Base-by-base conservation (phyloP, 192 early-diverging fungal genomes). In the Backusella mclennaniae region DNA sequence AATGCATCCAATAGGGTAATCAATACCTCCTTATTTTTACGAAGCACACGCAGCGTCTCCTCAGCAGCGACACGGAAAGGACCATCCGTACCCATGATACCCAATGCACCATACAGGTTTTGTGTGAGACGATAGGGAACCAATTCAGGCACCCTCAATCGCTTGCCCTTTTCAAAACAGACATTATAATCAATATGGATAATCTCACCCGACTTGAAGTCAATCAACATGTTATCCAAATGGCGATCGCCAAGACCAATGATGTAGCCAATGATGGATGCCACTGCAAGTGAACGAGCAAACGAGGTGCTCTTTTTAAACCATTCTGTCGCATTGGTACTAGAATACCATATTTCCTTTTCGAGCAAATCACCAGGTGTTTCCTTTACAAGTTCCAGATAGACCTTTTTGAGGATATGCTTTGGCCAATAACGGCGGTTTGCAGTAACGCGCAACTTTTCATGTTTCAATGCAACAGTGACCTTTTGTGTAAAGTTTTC, bases 111-210 rank as follows among this genome's bases (percentile, higher is more conserved):
- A 9, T 96, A 87, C 69, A 98, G 89, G 74, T 99, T 95, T 42
- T 92, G 88, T 5, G 96, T 97, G 66, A 99, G 80, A 35, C 97
- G 87, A 77, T 97, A 99, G 6, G 97, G 97, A 0, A 99, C 95
- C 29, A 92, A 82, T 83, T 99, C 97, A 19, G 97, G 96, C 19
- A 93, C 89, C 2, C 94, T 86, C 14, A 99, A 82, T 31, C 93
- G 80, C 80, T 92, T 95, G 19, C 97, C 97, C 79, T 95, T 90
- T 73, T 99, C 97, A 85, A 99, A 99, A 15, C 96, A 95, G 53
- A 99, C 97, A 17, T 96, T 97, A 52, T 97, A 89, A 80, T 99
- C 97, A 49, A 99, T 99, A 80, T 99, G 97, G 41, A 99, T 90
- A 14, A 97, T 73, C 68, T 97, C 96, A 3, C 93, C 97, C 1